Evolutionary conservation across 148 eudicot species (phyloP), one percentile per base, ranked within the genome.

Genomic region (Suaeda aralocaspica): DNA sequence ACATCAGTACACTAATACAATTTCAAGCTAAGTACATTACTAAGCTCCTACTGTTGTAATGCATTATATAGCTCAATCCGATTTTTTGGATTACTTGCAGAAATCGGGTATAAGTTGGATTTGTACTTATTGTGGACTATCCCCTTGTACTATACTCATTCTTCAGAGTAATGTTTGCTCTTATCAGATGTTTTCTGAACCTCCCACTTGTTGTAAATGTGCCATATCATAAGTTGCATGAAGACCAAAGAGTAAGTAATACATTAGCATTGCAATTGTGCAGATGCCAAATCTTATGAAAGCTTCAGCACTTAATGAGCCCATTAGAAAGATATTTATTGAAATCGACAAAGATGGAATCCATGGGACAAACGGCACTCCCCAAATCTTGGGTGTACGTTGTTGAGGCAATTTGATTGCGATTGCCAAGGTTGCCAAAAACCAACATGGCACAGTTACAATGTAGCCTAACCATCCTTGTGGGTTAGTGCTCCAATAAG

Each of bases 281-380:
- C 86, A 85, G 0, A 76, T n/a, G 8, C 60, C 72, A 28, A 78
- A 74, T 26, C 74, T 71, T 46, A 71, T 50, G 55, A 74, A 79
- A 6, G 80, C 74, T 39, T 73, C 67, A 21, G 72, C 49, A 21
- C 44, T 73, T 50, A 77, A 56, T 60, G 91, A 89, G 52, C 95
- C 95, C 87, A 89, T 83, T 29, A 89, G 87, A 76, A 87, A 87
- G 70, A 89, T 44, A 58, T 89, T 87, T 21, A 69, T 80, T 18
- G 82, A 87, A 25, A 87, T 82, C 6, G 89, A 83, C 71, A 83
- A 34, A 5, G 91, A 89, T 2, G 89, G 89, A n/a, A 89, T 49
- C 95, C 95, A 89, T 7, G 91, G 95, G 14, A 87, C 82, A 2
- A 89, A 70, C 30, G 89, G 91, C 16, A 87, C 89, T 0, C 95